These are phyloP conservation scores for Porpolomopsis calyptriformis DNA, from an alignment of 768 basidiomycete genomes.

Conservation along the genomic window DNA sequence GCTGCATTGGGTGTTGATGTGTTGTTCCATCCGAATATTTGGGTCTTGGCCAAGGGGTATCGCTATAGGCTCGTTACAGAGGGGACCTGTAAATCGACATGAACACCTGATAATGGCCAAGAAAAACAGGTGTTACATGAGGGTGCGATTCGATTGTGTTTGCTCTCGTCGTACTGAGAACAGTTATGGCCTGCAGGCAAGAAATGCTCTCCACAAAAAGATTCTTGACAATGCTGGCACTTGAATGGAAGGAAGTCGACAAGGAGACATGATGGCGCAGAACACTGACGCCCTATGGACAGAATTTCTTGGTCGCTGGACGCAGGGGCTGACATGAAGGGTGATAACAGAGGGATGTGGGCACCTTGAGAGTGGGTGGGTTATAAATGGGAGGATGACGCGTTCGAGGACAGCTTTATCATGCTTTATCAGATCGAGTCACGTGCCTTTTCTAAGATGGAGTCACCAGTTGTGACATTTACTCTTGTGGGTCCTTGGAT, in stretches of 20 bases:
- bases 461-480: slow-evolving; percentile 24
- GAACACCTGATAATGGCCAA: background rate
- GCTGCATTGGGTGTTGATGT: slow-evolving; percentile 55
- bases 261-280: slow-evolving; percentile 50
- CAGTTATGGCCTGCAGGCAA: slow-evolving; percentile 58
- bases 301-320: slow-evolving; percentile 46
- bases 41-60: slow-evolving; percentile 72
- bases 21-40: slow-evolving; percentile 70
- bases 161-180: slow-evolving; percentile 56
- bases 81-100: slow-evolving; percentile 42
- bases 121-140: slow-evolving; percentile 39
- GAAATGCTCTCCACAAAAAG: slow-evolving; percentile 76
- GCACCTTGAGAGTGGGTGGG: slow-evolving; percentile 6
- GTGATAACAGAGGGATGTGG: slow-evolving; percentile 14
- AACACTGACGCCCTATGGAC: slow-evolving; percentile 61
- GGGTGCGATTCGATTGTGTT: slow-evolving; percentile 67
- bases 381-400: slow-evolving; percentile 5
- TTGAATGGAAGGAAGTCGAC: slow-evolving; percentile 83
- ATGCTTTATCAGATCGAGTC: background rate
- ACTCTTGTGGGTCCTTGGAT: slow-evolving; percentile 27
- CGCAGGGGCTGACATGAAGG: slow-evolving; percentile 15
- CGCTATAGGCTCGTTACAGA: slow-evolving; percentile 68
- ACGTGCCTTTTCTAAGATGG: background rate
- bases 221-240: slow-evolving; percentile 64
- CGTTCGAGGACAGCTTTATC: slow-evolving; percentile 1